A percentile compares a stretch with the other conserved stretches of the same genome.
Evolutionary conservation across 352 stramenopile genomes (phyloP).

Genomic region (Plasmopara muralis): DNA sequence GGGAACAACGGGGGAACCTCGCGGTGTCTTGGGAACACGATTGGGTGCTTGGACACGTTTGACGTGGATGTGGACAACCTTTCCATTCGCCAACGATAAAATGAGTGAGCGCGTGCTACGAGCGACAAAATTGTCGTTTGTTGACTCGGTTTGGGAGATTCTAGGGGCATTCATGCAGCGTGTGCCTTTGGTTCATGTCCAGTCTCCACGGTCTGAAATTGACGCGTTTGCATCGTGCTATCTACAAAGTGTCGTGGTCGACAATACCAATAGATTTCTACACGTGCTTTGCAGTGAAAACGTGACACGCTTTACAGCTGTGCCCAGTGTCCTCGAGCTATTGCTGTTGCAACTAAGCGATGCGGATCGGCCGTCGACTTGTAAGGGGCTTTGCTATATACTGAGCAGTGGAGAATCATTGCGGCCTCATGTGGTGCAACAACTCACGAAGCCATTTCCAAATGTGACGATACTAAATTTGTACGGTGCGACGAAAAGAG

Average conservation of each 20-base stretch:
- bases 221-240: background rate
- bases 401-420: slow-evolving; percentile 52
- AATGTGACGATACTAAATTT: slow-evolving; percentile 43
- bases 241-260: slow-evolving; percentile 34
- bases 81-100: slow-evolving; percentile 24
- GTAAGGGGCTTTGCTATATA: slow-evolving; percentile 28
- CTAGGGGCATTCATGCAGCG: slow-evolving; percentile 34
- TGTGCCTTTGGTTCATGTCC: slow-evolving; percentile 38
- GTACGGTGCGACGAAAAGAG: slow-evolving; percentile 30
- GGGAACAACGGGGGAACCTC: slow-evolving; percentile 36
- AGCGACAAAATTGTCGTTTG: slow-evolving; percentile 40
- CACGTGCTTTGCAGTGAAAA: slow-evolving; percentile 8
- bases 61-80: slow-evolving; percentile 38
- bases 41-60: slow-evolving; percentile 34
- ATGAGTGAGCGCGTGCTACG: slow-evolving; percentile 32
- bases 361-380: background rate
- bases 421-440: slow-evolving; percentile 16
- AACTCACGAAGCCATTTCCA: slow-evolving; percentile 20
- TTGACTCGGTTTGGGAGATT: slow-evolving; percentile 55
- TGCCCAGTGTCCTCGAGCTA: slow-evolving; percentile 45
- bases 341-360: slow-evolving; percentile 26
- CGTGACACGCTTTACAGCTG: slow-evolving; percentile 38
- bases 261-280: slow-evolving; percentile 27
- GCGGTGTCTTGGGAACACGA: slow-evolving; percentile 45
- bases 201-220: background rate